Percentiles rank a stretch among this genome's conserved stretches.
These are phyloP conservation scores for Solanum virginianum DNA, from an alignment of 257 asterid species.

Conservation along the genomic window DNA sequence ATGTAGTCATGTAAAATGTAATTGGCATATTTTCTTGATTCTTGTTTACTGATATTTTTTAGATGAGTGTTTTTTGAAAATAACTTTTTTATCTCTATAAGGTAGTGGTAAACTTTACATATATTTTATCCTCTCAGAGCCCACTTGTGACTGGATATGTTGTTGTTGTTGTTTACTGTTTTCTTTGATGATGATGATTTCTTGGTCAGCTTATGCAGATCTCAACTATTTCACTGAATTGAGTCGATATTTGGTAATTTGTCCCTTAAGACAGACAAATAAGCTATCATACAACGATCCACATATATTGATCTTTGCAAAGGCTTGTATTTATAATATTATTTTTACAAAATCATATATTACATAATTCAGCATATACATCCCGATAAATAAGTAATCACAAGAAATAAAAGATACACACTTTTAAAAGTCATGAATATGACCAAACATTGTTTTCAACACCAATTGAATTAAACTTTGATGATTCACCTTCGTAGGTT, in stretches of 20 bases:
- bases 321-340: neutral
- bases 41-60: neutral
- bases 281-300: neutral
- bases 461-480: neutral
- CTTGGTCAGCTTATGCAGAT: neutral
- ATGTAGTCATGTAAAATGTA: neutral
- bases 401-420: neutral
- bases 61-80: accelerated
- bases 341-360: neutral
- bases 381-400: neutral
- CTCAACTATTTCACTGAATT: neutral
- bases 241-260: neutral
- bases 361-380: neutral
- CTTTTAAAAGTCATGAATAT: neutral
- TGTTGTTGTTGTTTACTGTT: neutral
- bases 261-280: neutral
- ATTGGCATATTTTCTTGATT: neutral
- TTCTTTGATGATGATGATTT: neutral
- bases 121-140: no score
- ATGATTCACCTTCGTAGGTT: neutral
- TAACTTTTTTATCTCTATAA: no score
- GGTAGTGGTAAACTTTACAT: no score
- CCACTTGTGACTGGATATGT: no score
- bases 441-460: neutral
- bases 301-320: neutral